These are phyloP conservation scores for Cladosporium cucumerinum DNA, from an alignment of 2,329 filamentous ascomycete species.

Conservation along the genomic window DNA sequence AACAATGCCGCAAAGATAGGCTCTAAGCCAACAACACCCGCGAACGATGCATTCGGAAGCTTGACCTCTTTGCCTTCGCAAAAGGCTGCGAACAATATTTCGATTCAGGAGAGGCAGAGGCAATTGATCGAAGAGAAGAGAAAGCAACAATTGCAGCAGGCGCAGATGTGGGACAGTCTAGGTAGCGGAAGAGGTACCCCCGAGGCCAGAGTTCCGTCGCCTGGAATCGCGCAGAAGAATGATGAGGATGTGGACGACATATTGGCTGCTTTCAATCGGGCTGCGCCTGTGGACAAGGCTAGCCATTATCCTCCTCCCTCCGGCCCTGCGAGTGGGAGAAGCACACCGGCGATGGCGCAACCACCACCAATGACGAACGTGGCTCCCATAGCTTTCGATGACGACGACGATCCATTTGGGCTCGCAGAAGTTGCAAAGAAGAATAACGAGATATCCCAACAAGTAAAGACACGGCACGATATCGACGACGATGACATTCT, in stretches of 20 bases:
- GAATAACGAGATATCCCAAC: slow-evolving; percentile 24
- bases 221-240: slow-evolving; percentile 15
- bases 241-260: slow-evolving; percentile 55
- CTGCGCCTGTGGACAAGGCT: slow-evolving; percentile 57
- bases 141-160: slow-evolving; percentile 71
- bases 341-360: slow-evolving; percentile 33
- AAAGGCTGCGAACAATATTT: slow-evolving; percentile 65
- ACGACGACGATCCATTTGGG: slow-evolving; percentile 85
- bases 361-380: slow-evolving; percentile 4
- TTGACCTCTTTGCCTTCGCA: slow-evolving; percentile 63
- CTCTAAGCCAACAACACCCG: slow-evolving; percentile 51
- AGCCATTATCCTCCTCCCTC: slow-evolving; percentile 52
- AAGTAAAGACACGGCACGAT: slow-evolving; percentile 3
- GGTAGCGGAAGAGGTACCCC: slow-evolving; percentile 61
- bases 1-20: slow-evolving; percentile 45
- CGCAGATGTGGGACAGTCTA: slow-evolving; percentile 67
- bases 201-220: slow-evolving; percentile 25
- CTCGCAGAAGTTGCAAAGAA: slow-evolving; percentile 47
- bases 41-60: slow-evolving; percentile 72
- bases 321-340: slow-evolving; percentile 38
- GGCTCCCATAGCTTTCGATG: slow-evolving; percentile 44
- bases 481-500: slow-evolving; percentile 62
- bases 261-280: slow-evolving; percentile 59
- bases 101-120: slow-evolving; percentile 61
- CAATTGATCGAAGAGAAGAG: slow-evolving; percentile 75